Percentiles rank a stretch among this genome's conserved stretches.
Conservation (phyloP, 345 rosid species). For the Kandelia obovata region DNA sequence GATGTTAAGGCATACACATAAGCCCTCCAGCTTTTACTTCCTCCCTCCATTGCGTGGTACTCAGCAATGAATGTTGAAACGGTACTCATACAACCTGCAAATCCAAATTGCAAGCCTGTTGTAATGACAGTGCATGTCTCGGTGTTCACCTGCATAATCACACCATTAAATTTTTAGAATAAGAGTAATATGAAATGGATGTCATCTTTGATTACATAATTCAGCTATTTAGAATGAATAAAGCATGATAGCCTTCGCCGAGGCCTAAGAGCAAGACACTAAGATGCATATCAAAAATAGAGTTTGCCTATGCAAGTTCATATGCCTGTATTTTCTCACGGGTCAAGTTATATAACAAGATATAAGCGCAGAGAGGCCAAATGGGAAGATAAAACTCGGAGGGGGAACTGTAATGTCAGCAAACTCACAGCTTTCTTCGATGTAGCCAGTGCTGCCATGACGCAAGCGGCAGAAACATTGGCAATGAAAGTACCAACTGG, state of each 20-base stretch:
- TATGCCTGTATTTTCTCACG: too few species aligned
- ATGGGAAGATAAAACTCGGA: slow-evolving; percentile 41
- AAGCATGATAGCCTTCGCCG: not conserved
- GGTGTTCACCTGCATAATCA: slow-evolving; percentile 47
- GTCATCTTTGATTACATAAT: not conserved
- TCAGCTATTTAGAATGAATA: not conserved
- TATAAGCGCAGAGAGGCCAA: slow-evolving; percentile 43
- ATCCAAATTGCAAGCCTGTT: slow-evolving; percentile 64
- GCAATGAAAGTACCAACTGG: slow-evolving; percentile 83
- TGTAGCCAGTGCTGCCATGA: slow-evolving; percentile 74
- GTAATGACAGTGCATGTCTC: slow-evolving; percentile 46
- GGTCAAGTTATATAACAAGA: slow-evolving; percentile 74
- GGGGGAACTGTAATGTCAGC: slow-evolving; percentile 23
- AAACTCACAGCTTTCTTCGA: slow-evolving; percentile 57
- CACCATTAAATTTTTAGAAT: not conserved
- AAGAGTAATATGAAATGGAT: not conserved
- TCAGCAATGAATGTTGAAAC: slow-evolving; percentile 88
- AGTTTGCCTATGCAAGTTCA: too few species aligned
- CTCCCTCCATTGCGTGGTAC: slow-evolving; percentile 81
- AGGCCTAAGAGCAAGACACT: not conserved
- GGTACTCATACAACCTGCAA: slow-evolving; percentile 81
- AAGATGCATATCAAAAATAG: slow-evolving; percentile 20
- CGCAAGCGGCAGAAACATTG: slow-evolving; percentile 70
- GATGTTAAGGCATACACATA: slow-evolving; percentile 58
- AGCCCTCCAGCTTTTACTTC: slow-evolving; percentile 67